phyloP scores from a whole-genome alignment of 2,329 filamentous ascomycete genomes.

The Ilyonectria sp. region DNA sequence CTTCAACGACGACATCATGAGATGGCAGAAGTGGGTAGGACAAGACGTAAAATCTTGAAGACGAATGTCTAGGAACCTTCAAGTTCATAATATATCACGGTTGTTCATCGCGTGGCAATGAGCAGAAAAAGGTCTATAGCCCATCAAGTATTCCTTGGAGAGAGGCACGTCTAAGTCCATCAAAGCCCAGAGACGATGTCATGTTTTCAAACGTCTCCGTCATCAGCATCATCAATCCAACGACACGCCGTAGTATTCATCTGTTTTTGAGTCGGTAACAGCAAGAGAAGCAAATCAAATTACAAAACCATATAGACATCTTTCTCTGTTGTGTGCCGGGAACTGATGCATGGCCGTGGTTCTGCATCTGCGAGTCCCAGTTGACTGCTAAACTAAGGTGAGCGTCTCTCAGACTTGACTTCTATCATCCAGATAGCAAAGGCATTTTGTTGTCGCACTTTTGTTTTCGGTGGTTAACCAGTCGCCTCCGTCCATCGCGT shows the following conservation, averaged over 20 bases:
- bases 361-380: conserved; percentile 40
- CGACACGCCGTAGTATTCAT: not conserved
- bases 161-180: not conserved
- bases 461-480: conserved; percentile 24
- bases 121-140: not conserved
- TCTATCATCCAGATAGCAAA: conserved; percentile 41
- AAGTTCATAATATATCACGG: not conserved
- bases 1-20: not conserved
- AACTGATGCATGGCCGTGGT: conserved; percentile 44
- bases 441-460: conserved; percentile 16
- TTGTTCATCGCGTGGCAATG: not conserved
- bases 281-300: conserved; percentile 28
- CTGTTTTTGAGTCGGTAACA: conserved; percentile 1
- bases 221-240: not conserved
- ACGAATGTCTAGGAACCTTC: conserved; percentile 8
- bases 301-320: conserved; percentile 31
- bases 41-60: not conserved
- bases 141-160: not conserved
- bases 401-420: conserved; percentile 16
- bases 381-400: conserved; percentile 31
- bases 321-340: conserved; percentile 30
- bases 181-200: not conserved
- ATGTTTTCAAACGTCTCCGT: not conserved
- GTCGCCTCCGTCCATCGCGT: conserved; percentile 26
- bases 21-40: not conserved